phyloP scores from a whole-genome alignment of 441 rosid species.

The Iberis amara region DNA sequence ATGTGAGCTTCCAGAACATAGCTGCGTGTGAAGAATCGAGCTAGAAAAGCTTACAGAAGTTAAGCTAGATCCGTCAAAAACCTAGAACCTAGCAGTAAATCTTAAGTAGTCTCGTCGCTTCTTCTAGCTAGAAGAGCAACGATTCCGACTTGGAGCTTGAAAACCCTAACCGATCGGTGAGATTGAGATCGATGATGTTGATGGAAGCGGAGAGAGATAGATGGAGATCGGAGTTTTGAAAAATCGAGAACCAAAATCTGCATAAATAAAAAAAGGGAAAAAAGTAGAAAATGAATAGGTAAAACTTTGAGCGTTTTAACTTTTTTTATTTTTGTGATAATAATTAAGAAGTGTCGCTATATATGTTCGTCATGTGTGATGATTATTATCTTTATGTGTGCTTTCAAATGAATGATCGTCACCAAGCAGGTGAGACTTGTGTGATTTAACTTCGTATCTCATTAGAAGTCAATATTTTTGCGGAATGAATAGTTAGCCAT shows the following conservation, averaged over 20 bases:
- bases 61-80: conserved; percentile 45
- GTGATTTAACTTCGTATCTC: too few species aligned
- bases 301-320: too few species aligned
- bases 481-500: too few species aligned
- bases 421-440: too few species aligned
- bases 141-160: conserved; percentile 7
- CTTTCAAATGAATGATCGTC: too few species aligned
- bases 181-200: conserved; percentile 3
- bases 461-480: too few species aligned
- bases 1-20: conserved; percentile 89
- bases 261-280: background rate
- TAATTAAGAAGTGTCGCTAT: too few species aligned
- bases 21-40: conserved; percentile 12
- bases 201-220: conserved; percentile 9
- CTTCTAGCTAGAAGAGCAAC: background rate
- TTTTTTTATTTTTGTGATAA: too few species aligned
- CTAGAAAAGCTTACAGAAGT: conserved; percentile 23
- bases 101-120: conserved; percentile 35
- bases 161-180: conserved; percentile 29
- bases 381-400: too few species aligned
- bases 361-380: too few species aligned
- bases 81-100: conserved; percentile 35
- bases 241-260: conserved; percentile 9
- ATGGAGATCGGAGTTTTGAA: conserved; percentile 27
- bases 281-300: background rate